These are phyloP conservation scores for Polymyxa betae DNA, from an alignment of 208 protist species.

Conservation along the genomic window DNA sequence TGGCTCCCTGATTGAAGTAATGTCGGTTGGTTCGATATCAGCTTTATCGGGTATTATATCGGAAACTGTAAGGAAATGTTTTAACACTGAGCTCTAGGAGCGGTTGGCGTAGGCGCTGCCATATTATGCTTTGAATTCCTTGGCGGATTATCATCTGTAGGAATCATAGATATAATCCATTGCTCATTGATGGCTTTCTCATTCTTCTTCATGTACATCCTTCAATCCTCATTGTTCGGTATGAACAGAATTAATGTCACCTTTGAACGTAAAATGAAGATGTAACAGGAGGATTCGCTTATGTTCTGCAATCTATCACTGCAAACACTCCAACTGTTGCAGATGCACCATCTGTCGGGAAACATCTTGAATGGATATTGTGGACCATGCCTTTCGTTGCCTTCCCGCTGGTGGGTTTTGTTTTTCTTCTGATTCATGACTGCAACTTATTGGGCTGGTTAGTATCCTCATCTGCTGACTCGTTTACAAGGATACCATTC, in stretches of 20 bases:
- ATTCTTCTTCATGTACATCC: neutral
- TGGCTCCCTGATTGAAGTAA: neutral
- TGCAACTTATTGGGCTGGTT: neutral
- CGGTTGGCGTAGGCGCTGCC: neutral
- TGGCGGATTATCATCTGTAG: neutral
- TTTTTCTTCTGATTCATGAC: neutral
- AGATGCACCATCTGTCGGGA: neutral
- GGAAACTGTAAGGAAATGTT: neutral
- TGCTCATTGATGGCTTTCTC: neutral
- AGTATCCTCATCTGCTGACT: slow-evolving; percentile 33
- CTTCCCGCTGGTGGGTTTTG: neutral
- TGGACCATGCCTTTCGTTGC: slow-evolving; percentile 27
- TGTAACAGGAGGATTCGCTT: neutral
- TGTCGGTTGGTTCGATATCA: neutral
- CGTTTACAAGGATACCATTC: neutral
- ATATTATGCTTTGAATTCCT: neutral
- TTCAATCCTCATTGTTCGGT: slow-evolving; percentile 16
- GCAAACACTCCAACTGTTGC: neutral
- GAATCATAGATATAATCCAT: neutral
- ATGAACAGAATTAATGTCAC: too few species aligned
- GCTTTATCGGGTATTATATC: neutral
- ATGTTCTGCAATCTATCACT: neutral
- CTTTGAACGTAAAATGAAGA: neutral
- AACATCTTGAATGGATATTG: neutral
- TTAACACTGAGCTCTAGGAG: neutral